These are phyloP conservation scores for Phytophthora niederhauseri DNA, from an alignment of 352 stramenopile species.

Conservation along the genomic window DNA sequence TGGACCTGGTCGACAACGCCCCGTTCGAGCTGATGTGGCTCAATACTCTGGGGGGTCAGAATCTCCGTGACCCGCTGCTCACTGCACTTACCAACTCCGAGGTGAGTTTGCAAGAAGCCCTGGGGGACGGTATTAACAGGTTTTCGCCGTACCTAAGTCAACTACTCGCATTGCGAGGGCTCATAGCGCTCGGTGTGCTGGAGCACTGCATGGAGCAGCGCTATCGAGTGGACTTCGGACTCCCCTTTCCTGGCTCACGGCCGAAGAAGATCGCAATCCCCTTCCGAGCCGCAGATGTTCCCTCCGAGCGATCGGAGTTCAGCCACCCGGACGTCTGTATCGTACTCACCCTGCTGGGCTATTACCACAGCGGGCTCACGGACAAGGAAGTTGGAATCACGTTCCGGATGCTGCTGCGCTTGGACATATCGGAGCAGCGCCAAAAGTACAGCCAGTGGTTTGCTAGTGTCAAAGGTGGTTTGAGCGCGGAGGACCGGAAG, in stretches of 20 bases:
- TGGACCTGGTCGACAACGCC: slow-evolving; percentile 65
- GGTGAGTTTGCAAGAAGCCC: slow-evolving; percentile 29
- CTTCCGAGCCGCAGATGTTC: slow-evolving; percentile 85
- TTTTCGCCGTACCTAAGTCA: slow-evolving; percentile 37
- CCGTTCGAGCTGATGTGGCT: slow-evolving; percentile 79
- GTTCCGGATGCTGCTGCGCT: slow-evolving; percentile 59
- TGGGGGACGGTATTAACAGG: slow-evolving; percentile 13
- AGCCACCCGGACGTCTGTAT: slow-evolving; percentile 89
- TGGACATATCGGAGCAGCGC: slow-evolving; percentile 70
- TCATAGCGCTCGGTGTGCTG: slow-evolving; percentile 78
- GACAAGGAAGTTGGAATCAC: slow-evolving; percentile 52
- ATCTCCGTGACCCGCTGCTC: slow-evolving; percentile 32
- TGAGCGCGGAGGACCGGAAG: slow-evolving; percentile 18
- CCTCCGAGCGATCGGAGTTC: slow-evolving; percentile 86
- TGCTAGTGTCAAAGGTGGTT: slow-evolving; percentile 26
- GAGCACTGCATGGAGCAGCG: slow-evolving; percentile 88
- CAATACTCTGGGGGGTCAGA: slow-evolving; percentile 21
- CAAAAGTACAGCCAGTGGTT: slow-evolving; percentile 83
- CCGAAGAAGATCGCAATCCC: slow-evolving; percentile 85
- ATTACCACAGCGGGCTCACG: slow-evolving; percentile 82
- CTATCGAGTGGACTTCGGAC: slow-evolving; percentile 82
- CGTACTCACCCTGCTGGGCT: slow-evolving; percentile 79
- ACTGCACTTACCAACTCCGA: slow-evolving; percentile 39
- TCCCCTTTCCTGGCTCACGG: slow-evolving; percentile 45
- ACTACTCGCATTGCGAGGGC: slow-evolving; percentile 71